Conservation (phyloP, 139 green algal genomes). For the Chlorella sp. region DNA sequence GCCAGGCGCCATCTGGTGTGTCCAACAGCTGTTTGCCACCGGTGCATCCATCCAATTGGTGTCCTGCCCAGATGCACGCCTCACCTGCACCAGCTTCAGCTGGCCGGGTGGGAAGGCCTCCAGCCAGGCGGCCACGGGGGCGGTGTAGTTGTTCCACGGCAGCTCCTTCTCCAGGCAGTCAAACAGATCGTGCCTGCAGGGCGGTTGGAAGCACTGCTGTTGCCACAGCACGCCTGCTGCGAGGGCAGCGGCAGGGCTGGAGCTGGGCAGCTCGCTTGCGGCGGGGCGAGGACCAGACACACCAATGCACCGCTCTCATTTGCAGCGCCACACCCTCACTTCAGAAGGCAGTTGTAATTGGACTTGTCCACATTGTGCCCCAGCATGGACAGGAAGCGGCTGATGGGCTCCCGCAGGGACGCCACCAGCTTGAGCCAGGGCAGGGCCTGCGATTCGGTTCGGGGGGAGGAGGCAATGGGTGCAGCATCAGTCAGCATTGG, state of each 20-base stretch:
- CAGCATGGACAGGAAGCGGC: constrained; percentile 33
- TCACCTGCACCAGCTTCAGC: constrained; percentile 33
- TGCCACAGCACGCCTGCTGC: too few relatives aligned
- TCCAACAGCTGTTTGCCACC: neutral
- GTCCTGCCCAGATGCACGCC: too few relatives aligned
- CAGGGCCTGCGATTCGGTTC: neutral
- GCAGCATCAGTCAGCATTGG: too few relatives aligned
- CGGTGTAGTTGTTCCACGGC: constrained; percentile 37
- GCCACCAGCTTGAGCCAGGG: too few relatives aligned
- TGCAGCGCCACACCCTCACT: neutral
- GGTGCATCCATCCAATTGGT: too few relatives aligned
- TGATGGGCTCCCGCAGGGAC: neutral
- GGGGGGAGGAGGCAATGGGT: neutral
- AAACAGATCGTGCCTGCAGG: constrained; percentile 22
- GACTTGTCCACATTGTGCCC: constrained; percentile 27
- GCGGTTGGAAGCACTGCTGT: too few relatives aligned
- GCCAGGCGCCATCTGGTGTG: too few relatives aligned
- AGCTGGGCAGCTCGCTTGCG: too few relatives aligned
- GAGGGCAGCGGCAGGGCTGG: too few relatives aligned
- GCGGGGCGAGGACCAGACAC: neutral
- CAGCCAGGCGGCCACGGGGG: constrained; percentile 15
- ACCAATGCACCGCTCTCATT: too few relatives aligned
- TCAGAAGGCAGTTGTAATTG: constrained; percentile 19
- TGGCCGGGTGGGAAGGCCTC: constrained; percentile 26
- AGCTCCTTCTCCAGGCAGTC: constrained; percentile 23